Base-by-base conservation (phyloP, 192 early-diverging fungal species). In the Backusella tarrabulga region DNA sequence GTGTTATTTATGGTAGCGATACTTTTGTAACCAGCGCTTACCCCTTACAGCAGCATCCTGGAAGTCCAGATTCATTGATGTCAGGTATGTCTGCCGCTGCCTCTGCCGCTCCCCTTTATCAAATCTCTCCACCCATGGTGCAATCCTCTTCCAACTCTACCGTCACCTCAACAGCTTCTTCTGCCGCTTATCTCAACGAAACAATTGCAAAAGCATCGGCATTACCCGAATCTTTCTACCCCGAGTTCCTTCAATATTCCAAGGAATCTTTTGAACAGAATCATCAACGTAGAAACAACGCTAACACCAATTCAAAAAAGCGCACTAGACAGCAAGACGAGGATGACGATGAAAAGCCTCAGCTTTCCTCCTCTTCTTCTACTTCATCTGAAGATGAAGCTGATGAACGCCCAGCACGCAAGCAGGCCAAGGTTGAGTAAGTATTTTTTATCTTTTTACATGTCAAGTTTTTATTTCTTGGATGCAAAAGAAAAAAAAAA, bases 181-280 rank as follows among this genome's bases (percentile, higher is more conserved):
- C 79, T 29, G 60, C 56, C 15, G 70, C 79, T 42, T 77, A 63
- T 67, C 68, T 82, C 26, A 82, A 73, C 54, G 81, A 82, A 76
- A 82, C 77, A 17, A 79, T 71, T 54, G 81, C 81, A 54, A 82
- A 82, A 70, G 81, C 77, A n/a, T 80, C 82, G 9, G 74, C 82
- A 26, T 67, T 82, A 42, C 81, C 81, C 29, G 81, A 82, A 54
- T 68, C 77, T 17, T 82, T 82, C 60, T 82, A 79, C 71, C 81
- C 81, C 19, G 81, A 82, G 52, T 82, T 82, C 38, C 38, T 79
- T 23, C 81, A 82, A 40, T 82, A 82, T 76, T 79, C 77, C 36
- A 82, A 82, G 63, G 81, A 82, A 52, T 69, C 81, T 11, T 82
- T 79, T 40, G 81, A 82, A 34, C 81, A 82, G 67, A 63, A 63